A percentile compares a stretch with the other conserved stretches of the same genome.
Conservation (phyloP, 2,329 filamentous ascomycete genomes). For the Xylaria arbuscula region DNA sequence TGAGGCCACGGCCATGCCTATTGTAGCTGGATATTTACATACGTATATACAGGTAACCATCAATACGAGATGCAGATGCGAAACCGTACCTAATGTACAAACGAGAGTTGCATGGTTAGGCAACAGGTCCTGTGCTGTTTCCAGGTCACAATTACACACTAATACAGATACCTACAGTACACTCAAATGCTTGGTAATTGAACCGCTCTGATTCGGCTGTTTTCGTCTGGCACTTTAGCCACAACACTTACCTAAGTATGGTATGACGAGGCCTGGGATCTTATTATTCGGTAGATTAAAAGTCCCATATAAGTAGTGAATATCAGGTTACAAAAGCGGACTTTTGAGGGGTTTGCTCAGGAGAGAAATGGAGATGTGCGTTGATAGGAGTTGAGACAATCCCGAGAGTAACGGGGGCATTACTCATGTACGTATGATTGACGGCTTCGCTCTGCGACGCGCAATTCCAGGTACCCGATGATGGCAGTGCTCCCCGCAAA, state of each 20-base stretch:
- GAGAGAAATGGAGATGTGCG: conserved; percentile 18
- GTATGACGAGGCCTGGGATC: conserved; percentile 12
- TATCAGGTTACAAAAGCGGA: not conserved
- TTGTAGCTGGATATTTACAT: not conserved
- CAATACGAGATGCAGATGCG: not conserved
- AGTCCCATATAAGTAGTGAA: not conserved
- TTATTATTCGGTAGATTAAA: not conserved
- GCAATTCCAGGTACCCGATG: conserved; percentile 33
- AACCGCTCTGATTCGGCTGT: conserved; percentile 23
- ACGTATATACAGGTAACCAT: not conserved
- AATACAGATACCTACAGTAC: too few species aligned
- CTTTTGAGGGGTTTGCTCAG: conserved; percentile 12
- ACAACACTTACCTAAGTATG: not conserved
- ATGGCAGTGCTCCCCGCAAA: conserved; percentile 38
- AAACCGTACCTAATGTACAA: not conserved
- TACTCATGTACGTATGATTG: conserved; percentile 10
- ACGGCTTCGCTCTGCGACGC: conserved; percentile 27
- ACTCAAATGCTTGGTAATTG: conserved; percentile 32
- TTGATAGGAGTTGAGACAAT: conserved; percentile 25
- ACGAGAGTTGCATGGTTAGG: not conserved
- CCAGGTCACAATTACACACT: not conserved
- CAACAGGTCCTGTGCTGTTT: not conserved
- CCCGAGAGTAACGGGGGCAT: conserved; percentile 20
- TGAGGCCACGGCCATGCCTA: not conserved
- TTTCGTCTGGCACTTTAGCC: not conserved